Conservation (phyloP, 352 stramenopile species). For the Phytophthora litchii region DNA sequence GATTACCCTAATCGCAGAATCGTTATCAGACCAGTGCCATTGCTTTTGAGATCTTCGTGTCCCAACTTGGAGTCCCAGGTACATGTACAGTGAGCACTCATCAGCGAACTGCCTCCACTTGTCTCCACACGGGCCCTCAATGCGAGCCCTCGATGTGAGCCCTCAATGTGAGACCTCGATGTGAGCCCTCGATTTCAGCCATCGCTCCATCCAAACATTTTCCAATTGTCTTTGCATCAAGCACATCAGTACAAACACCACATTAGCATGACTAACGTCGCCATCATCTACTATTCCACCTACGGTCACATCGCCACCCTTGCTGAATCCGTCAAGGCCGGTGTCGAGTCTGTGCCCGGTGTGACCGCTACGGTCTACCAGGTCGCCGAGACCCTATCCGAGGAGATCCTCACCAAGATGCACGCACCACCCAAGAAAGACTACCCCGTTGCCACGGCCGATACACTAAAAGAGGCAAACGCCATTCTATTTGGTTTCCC, state of each 20-base stretch:
- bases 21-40: background rate
- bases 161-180: background rate
- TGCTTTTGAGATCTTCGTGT: background rate
- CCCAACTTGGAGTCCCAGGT: background rate
- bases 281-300: constrained; percentile 39
- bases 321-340: constrained; percentile 22
- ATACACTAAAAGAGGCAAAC: constrained; percentile 30
- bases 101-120: background rate
- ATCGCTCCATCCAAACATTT: background rate
- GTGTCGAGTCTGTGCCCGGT: constrained; percentile 26
- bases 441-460: constrained; percentile 25
- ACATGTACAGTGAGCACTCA: background rate
- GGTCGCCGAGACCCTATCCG: constrained; percentile 21
- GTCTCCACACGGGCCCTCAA: too few species aligned
- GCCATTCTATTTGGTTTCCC: constrained; percentile 37
- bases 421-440: constrained; percentile 33
- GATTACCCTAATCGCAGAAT: background rate
- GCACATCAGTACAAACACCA: background rate
- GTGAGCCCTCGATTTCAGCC: background rate
- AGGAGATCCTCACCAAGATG: constrained; percentile 18
- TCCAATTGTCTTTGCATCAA: background rate
- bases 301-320: constrained; percentile 31
- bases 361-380: constrained; percentile 33
- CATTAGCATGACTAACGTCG: constrained; percentile 31
- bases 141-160: too few species aligned